These are phyloP conservation scores for Hypholoma fasciculare DNA, from an alignment of 768 basidiomycete species.

Conservation along the genomic window DNA sequence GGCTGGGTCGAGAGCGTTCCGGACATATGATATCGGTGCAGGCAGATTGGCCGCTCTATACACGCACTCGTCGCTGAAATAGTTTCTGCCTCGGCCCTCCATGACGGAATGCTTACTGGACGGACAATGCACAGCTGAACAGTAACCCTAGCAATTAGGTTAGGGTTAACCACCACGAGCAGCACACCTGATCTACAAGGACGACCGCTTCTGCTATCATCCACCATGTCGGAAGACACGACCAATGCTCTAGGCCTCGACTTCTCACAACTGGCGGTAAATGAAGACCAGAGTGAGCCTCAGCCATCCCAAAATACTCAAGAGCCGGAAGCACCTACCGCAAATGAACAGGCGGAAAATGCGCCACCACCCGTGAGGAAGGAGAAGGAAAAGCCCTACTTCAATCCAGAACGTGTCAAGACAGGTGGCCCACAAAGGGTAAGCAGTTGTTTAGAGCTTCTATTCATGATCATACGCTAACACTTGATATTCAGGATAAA, in stretches of 20 bases:
- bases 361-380: conserved; percentile 22
- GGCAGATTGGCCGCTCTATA: too few species aligned
- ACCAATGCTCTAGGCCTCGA: conserved; percentile 72
- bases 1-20: neutral
- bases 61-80: too few species aligned
- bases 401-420: conserved; percentile 82
- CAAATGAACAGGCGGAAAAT: conserved; percentile 3
- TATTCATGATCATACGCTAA: neutral
- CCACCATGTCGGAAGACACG: conserved; percentile 36
- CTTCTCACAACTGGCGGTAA: conserved; percentile 41
- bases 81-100: neutral
- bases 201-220: conserved; percentile 10
- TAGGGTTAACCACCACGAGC: conserved; percentile 24
- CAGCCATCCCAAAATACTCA: neutral
- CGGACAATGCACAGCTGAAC: neutral
- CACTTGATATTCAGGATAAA: conserved; percentile 52
- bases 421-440: conserved; percentile 79
- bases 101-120: neutral
- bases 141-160: conserved; percentile 15
- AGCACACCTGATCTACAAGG: neutral
- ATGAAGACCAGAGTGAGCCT: conserved; percentile 3
- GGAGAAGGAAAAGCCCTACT: conserved; percentile 72
- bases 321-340: conserved; percentile 11
- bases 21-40: neutral
- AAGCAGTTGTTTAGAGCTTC: conserved; percentile 18